Conservation (phyloP, 768 basidiomycete genomes). For the Favolaschia claudopus region DNA sequence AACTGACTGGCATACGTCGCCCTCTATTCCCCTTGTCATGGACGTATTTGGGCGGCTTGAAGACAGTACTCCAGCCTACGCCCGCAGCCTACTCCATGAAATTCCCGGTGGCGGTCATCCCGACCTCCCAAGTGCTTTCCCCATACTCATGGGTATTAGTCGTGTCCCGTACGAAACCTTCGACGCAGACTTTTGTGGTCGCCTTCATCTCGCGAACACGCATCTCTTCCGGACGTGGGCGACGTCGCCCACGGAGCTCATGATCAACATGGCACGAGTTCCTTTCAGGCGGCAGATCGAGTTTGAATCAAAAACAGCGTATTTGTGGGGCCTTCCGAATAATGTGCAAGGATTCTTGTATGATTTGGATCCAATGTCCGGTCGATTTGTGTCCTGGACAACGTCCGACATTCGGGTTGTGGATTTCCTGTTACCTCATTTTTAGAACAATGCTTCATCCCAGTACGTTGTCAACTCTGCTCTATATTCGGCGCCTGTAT, state of each 20-base stretch:
- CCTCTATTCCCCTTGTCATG: conserved; percentile 4
- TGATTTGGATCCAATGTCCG: conserved; percentile 14
- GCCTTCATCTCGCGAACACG: background rate
- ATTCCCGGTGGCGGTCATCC: background rate
- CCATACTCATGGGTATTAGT: conserved; percentile 14
- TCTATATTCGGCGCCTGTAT: too few species aligned
- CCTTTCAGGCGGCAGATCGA: conserved; percentile 12
- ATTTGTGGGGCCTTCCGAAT: background rate
- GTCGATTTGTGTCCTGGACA: background rate
- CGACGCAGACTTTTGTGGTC: background rate
- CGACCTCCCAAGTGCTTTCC: conserved; percentile 14
- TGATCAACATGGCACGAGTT: conserved; percentile 2
- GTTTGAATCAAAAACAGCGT: conserved; percentile 4
- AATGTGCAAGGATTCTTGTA: background rate
- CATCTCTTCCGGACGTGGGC: conserved; percentile 13
- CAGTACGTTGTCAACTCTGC: too few species aligned
- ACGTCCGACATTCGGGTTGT: conserved; percentile 5
- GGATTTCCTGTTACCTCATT: conserved; percentile 15
- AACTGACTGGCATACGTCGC: conserved; percentile 13
- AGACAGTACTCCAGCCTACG: background rate
- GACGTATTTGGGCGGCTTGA: conserved; percentile 13
- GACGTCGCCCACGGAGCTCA: background rate
- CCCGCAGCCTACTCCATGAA: conserved; percentile 4
- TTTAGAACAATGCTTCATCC: too few species aligned
- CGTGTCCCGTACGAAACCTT: background rate